Base-by-base conservation (phyloP, 2,329 filamentous ascomycete species). In the Pestalotiopsis sp. region DNA sequence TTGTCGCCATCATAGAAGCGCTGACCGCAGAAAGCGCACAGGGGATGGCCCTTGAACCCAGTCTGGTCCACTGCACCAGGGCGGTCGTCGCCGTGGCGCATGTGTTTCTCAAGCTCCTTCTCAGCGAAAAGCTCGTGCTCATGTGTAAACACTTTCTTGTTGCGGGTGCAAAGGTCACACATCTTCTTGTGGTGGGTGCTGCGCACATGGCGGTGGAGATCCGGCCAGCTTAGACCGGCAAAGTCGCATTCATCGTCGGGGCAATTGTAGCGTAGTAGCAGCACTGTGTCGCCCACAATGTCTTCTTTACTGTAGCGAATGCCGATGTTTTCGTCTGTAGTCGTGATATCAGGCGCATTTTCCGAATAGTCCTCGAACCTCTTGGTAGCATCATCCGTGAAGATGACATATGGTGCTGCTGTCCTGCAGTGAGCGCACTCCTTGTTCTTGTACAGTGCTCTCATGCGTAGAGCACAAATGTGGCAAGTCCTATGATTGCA, bases 81-180 rank as follows among this genome's bases (percentile, higher is more conserved):
- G 72, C 92, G 92, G 78, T 98, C 93, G 76, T 99, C 96, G 68
- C 96, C 96, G 71, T 92, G 90, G 71, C 90, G 92, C 87, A 98
- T 97, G 79, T 99, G 96, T 75, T 90, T 92, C 73, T 93, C 90
- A 64, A 98, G 85, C 73, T 95, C 93, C 71, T 91, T 88, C 70
- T 90, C 87, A 0, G 93, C 92, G 79, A 98, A 98, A 1, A 99
- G 86, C 71, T 97, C 93, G 78, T 99, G 96, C 81, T 99, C 96
- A 81, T 99, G 96, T 1, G 96, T 98, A 75, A 99, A 99, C 41
- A 98, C 94, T 77, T 97, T 98, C 82, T 99, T 99, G 84, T 98
- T 95, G 70, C 94, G 86, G 6, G 95, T 93, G 66, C 77, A 79
- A n/a, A 79, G 64, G 63, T 78, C 77, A 64, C 76, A 79, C 76